Evolutionary conservation across 2,329 filamentous ascomycete genomes (phyloP).

Genomic region (Penicillium sp.): DNA sequence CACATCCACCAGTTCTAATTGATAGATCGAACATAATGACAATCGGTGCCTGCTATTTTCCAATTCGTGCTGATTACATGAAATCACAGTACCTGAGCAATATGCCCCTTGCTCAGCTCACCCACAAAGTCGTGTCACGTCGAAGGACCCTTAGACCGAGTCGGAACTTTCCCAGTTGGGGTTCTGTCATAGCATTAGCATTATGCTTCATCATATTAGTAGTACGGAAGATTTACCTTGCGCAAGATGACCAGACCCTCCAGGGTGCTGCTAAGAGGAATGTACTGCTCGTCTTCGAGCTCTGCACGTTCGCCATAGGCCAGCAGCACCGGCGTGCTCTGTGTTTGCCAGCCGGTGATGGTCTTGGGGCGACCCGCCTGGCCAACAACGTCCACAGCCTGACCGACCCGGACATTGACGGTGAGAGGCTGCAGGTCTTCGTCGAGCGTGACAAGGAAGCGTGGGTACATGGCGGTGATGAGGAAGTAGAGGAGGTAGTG

Average conservation of each 20-base stretch:
- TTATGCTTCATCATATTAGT: neutral
- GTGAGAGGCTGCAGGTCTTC: slow-evolving; percentile 88
- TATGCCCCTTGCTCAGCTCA: too few relatives aligned
- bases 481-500: slow-evolving; percentile 98
- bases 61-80: slow-evolving; percentile 31
- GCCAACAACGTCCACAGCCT: slow-evolving; percentile 95
- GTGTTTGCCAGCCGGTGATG: slow-evolving; percentile 98
- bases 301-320: slow-evolving; percentile 93
- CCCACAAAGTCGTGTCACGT: too few relatives aligned
- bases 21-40: too few relatives aligned
- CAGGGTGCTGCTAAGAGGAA: slow-evolving; percentile 78
- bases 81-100: slow-evolving; percentile 22
- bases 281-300: slow-evolving; percentile 94
- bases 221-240: slow-evolving; percentile 73
- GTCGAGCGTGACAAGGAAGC: slow-evolving; percentile 91
- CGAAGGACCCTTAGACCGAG: too few relatives aligned
- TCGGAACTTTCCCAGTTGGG: slow-evolving; percentile 39
- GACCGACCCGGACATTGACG: slow-evolving; percentile 92
- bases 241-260: slow-evolving; percentile 92
- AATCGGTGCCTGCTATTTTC: slow-evolving; percentile 26
- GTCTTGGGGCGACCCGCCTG: slow-evolving; percentile 97
- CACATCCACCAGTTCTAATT: too few relatives aligned
- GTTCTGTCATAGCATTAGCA: slow-evolving; percentile 32
- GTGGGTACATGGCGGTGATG: slow-evolving; percentile 89
- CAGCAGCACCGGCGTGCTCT: slow-evolving; percentile 93